Percentiles rank a stretch among this genome's conserved stretches.
These are phyloP conservation scores for Candida peoriensis DNA, from an alignment of 805 yeast genomes.

Conservation along the genomic window DNA sequence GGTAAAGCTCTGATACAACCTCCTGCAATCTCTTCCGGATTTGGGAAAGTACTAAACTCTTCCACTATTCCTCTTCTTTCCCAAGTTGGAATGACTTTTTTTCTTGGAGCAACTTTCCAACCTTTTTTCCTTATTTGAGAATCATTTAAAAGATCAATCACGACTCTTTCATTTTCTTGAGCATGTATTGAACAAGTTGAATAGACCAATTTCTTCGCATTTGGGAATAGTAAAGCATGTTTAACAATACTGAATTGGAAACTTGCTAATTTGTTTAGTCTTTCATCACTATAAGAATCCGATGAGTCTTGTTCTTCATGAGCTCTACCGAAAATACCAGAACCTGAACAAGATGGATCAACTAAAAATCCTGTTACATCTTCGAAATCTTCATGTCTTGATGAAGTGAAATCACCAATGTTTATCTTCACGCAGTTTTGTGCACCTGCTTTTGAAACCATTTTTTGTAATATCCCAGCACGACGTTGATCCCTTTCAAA, in stretches of 20 bases:
- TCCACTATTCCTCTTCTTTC: constrained; percentile 72
- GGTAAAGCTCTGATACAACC: constrained; percentile 87
- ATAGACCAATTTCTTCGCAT: constrained; percentile 73
- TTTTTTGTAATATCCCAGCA: constrained; percentile 61
- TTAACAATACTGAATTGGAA: constrained; percentile 86
- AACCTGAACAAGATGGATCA: constrained; percentile 97
- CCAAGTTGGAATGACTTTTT: constrained; percentile 79
- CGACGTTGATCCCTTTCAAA: constrained; percentile 82
- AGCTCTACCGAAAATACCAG: constrained; percentile 84
- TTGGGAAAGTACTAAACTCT: constrained; percentile 52
- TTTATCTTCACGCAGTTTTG: constrained; percentile 37
- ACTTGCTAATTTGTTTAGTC: constrained; percentile 70
- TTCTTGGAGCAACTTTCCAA: constrained; percentile 61
- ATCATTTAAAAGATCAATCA: constrained; percentile 68
- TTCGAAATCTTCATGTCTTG: constrained; percentile 46
- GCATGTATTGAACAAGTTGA: constrained; percentile 95
- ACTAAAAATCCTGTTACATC: constrained; percentile 78
- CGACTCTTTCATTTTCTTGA: constrained; percentile 92
- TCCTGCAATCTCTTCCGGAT: constrained; percentile 59
- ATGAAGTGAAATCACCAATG: constrained; percentile 43
- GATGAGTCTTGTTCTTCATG: constrained; percentile 44
- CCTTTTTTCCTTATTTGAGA: constrained; percentile 57
- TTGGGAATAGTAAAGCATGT: constrained; percentile 83
- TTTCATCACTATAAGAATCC: constrained; percentile 34
- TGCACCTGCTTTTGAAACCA: constrained; percentile 79